Conservation (phyloP, 306 rosid species). For the Rubus idaeus region DNA sequence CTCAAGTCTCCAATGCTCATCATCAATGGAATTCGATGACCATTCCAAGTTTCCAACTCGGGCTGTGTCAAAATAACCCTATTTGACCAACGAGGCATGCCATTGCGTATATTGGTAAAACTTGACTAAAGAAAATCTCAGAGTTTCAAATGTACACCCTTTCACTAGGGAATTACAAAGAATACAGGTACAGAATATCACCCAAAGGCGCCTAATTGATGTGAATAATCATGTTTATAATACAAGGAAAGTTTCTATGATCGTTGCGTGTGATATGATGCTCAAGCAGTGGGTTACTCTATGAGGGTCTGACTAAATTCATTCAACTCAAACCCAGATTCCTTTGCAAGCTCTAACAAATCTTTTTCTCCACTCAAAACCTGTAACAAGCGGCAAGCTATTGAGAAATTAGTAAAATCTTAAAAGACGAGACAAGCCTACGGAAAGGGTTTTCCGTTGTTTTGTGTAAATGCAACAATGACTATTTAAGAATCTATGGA, state of each 20-base stretch:
- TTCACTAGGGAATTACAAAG: too few species aligned
- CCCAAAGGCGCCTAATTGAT: not conserved
- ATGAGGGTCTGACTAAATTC: conserved; percentile 44
- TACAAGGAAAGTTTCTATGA: conserved; percentile 6
- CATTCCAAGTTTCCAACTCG: not conserved
- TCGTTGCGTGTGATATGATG: conserved; percentile 32
- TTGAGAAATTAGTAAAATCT: conserved; percentile 23
- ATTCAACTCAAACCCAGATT: conserved; percentile 46
- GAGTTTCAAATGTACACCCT: conserved; percentile 1
- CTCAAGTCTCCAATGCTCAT: not conserved
- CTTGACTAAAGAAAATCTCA: not conserved
- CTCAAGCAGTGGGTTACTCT: conserved; percentile 4
- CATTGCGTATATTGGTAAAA: not conserved
- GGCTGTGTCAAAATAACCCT: not conserved
- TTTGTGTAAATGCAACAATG: too few species aligned
- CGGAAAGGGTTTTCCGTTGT: not conserved
- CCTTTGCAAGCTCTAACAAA: conserved; percentile 59
- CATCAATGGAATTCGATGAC: not conserved
- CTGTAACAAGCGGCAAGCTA: conserved; percentile 36
- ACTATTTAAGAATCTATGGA: not conserved
- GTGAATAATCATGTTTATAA: not conserved
- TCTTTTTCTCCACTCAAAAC: conserved; percentile 69
- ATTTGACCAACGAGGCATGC: not conserved
- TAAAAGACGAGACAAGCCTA: not conserved
- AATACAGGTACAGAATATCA: not conserved